Evolutionary conservation across 1,284 basidiomycete species (phyloP), one percentile per base, ranked within the genome.

Genomic region (Bondarzewia mesenterica): DNA sequence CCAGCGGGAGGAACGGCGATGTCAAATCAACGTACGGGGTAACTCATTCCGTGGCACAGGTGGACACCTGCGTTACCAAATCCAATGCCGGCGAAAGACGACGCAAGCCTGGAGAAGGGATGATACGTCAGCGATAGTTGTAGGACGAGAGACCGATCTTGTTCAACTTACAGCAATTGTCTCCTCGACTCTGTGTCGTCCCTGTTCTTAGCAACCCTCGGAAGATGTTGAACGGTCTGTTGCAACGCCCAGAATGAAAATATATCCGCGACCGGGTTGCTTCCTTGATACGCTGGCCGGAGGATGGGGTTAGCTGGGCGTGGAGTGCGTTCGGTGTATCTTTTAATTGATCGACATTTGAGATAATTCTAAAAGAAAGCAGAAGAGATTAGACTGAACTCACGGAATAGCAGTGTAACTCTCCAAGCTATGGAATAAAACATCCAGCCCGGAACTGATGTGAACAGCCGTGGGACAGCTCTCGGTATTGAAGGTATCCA

Each of bases 11-110:
- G 32, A 46, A 10, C 47, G 27, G 46, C 47, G 16, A 46, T 41
- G 12, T 32, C 29, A n/a, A 2, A n/a, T 15, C 22, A 29, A 64
- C 77, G 52, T 62, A 85, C 85, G 3, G 86, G 86, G 56, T 88
- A 90, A 58, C 86, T 88, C 71, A 90, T 88, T 38, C 86, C 90
- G 60, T 92, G 90, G 58, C 89, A 93, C 52, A 94, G 67, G 65
- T 94, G 92, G 5, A 96, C 93, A 26, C 93, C 93, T 18, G 86
- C 93, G 61, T 95, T 96, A 32, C 94, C 94, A 59, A 97, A 97
- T 0, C 93, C 93, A 51, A 96, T 95, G 42, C 93, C 94, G 52
- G 93, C 93, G 54, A 93, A 91, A 6, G 89, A 89, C n/a, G 89
- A 76, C 1, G 90, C 89, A 47, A 94, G 69, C 37, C 88, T 90